These are phyloP conservation scores for Botrytis elliptica DNA, from an alignment of 2,329 filamentous ascomycete species.

Conservation along the genomic window DNA sequence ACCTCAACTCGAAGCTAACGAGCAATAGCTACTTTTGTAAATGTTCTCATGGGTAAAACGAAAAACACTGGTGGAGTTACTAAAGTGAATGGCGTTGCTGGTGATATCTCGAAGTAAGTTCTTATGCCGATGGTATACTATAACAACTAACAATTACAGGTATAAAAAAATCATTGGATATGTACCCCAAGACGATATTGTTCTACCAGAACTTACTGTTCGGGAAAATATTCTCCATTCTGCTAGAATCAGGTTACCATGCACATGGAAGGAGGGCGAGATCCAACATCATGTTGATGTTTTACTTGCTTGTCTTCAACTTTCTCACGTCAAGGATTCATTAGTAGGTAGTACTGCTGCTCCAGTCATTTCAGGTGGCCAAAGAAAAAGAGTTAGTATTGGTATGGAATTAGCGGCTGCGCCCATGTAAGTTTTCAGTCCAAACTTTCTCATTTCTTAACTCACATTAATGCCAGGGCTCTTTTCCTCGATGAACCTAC, in stretches of 20 bases:
- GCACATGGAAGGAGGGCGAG: constrained; percentile 50
- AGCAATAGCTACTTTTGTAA: constrained; percentile 51
- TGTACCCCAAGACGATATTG: constrained; percentile 61
- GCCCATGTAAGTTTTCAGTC: constrained; percentile 42
- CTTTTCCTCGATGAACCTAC: constrained; percentile 63
- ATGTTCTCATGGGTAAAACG: constrained; percentile 60
- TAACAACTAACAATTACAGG: constrained; percentile 31
- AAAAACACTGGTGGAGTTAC: constrained; percentile 51
- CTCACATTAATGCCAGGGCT: constrained; percentile 36
- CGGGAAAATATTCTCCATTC: constrained; percentile 62
- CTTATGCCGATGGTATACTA: neutral
- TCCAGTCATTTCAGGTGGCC: constrained; percentile 60
- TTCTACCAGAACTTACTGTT: constrained; percentile 59
- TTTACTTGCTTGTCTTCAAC: constrained; percentile 53
- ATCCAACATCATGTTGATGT: constrained; percentile 55
- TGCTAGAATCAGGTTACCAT: constrained; percentile 53
- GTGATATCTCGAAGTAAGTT: constrained; percentile 34
- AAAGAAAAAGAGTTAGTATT: constrained; percentile 62
- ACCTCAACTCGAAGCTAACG: constrained; percentile 18
- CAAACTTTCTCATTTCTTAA: neutral
- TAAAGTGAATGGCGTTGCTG: constrained; percentile 47
- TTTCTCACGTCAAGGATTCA: constrained; percentile 43
- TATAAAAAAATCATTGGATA: constrained; percentile 62
- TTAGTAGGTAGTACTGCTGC: constrained; percentile 57
- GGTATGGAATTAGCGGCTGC: constrained; percentile 58